Evolutionary conservation across 352 stramenopile species (phyloP), one percentile per base, ranked within the genome.

Genomic region (Peronospora belbahrii): DNA sequence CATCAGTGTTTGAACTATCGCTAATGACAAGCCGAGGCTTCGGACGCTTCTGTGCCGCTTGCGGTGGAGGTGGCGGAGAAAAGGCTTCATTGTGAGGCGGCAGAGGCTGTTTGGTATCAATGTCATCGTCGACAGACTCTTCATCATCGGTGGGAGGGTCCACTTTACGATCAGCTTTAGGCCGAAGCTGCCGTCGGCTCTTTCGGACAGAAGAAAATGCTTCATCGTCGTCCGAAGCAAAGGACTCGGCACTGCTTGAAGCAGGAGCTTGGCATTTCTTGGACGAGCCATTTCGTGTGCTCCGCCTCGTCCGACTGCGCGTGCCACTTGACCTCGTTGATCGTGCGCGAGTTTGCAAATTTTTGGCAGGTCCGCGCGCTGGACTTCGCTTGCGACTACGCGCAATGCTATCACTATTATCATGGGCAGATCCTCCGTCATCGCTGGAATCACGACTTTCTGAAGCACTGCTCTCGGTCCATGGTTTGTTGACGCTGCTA

Each of bases 1-100:
- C 64, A 1, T 86, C 72, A 10, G 74, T 85, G 56, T 72, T 87
- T 1, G 74, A 85, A 48, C 68, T 89, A 33, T 78, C 67, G 39
- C 69, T 86, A 33, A 82, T 67, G 18, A 70, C 48, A 6, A 83
- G 63, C 4, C 61, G 67, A 14, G 51, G 23, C 47, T 70, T 74
- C 31, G 46, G 14, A 10, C 48, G 56, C 35, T 62, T 65, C 35
- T 64, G 56, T 38, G 33, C 34, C 28, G 52, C 30, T 52, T 61
- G 62, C 5, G 52, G 53, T 40, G 62, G 55, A 13, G 65, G 67
- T 11, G 55, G 61, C 22, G 66, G 45, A 6, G 27, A n/a, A 33
- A 4, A 24, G 30, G 23, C 27, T 33, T 34, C 24, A 38, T 55
- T 70, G 31, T 38, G 48, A 9, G 47, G 48, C 14, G 42, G 48